These are phyloP conservation scores for Rubia balearica DNA, from an alignment of 305 asterid species.

Conservation along the genomic window DNA sequence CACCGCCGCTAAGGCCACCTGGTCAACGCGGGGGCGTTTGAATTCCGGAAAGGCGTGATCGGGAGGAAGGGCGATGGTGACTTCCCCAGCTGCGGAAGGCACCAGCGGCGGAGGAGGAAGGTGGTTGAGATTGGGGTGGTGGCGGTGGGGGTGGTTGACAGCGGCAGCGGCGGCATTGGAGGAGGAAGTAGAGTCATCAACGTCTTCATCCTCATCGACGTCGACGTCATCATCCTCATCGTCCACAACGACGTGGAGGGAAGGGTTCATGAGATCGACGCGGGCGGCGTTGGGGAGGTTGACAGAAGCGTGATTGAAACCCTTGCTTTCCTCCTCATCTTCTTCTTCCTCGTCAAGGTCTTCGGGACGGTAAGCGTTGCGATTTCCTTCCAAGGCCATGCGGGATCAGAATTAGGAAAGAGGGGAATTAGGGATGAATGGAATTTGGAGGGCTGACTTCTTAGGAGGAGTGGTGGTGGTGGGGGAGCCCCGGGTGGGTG, in stretches of 20 bases:
- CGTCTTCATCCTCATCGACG: slow-evolving; percentile 42
- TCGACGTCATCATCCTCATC: slow-evolving; percentile 55
- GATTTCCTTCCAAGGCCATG: slow-evolving; percentile 51
- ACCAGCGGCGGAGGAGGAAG: slow-evolving; percentile 29
- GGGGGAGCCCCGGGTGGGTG: slow-evolving; percentile 10
- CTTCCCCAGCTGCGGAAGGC: slow-evolving; percentile 30
- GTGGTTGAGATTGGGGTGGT: slow-evolving; percentile 14
- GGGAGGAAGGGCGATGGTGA: slow-evolving; percentile 47
- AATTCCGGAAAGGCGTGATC: slow-evolving; percentile 26
- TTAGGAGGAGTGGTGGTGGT: background rate
- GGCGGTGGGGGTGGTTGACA: slow-evolving; percentile 4
- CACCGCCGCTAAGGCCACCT: slow-evolving; percentile 21
- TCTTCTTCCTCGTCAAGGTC: slow-evolving; percentile 36
- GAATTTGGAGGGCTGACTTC: background rate
- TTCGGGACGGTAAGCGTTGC: slow-evolving; percentile 44
- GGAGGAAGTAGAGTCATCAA: slow-evolving; percentile 38
- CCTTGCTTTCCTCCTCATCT: slow-evolving; percentile 28
- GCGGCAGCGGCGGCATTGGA: slow-evolving; percentile 25
- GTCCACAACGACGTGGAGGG: slow-evolving; percentile 16
- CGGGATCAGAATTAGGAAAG: background rate
- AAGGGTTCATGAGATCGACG: background rate
- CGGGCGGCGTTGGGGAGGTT: slow-evolving; percentile 8
- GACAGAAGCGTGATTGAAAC: slow-evolving; percentile 19
- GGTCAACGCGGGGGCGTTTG: slow-evolving; percentile 26
- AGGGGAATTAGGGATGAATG: background rate